Base-by-base conservation (phyloP, 139 green algal genomes). In the Chlorella sp. region DNA sequence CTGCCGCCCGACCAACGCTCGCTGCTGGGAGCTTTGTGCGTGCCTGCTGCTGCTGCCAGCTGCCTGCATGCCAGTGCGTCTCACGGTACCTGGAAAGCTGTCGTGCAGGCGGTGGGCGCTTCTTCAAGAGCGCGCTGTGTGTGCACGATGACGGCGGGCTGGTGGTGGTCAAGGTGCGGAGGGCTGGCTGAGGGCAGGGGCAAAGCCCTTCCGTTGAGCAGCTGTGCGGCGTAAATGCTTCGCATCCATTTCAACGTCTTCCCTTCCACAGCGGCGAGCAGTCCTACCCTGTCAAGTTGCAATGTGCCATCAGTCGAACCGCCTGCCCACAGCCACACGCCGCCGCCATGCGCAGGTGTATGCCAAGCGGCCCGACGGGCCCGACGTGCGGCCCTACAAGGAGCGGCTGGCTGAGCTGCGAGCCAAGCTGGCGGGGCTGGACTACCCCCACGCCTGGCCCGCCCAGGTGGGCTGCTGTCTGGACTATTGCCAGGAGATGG, bases 161-260 rank as follows among this genome's bases (percentile, higher is more conserved):
- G 7, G 95, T 98, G 43, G 94, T 99, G 22, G 95, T 98, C 62
- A 99, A 99, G 92, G 93, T 95, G 46, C 0, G 82, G 2, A 16
- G 20, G 5, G 8, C 40, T 56, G 17, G 16, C n/a, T n/a, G n/a
- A n/a, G n/a, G n/a, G n/a, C n/a, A n/a, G n/a, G n/a, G n/a, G n/a
- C n/a, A n/a, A n/a, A n/a, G n/a, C n/a, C n/a, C n/a, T n/a, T n/a
- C n/a, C n/a, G n/a, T n/a, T n/a, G n/a, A n/a, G n/a, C n/a, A n/a
- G n/a, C n/a, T n/a, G n/a, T n/a, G n/a, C n/a, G n/a, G n/a, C n/a
- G n/a, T n/a, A n/a, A n/a, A n/a, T n/a, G n/a, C n/a, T n/a, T n/a
- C n/a, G n/a, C n/a, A n/a, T n/a, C n/a, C n/a, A n/a, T n/a, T n/a
- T n/a, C n/a, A n/a, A n/a, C n/a, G n/a, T n/a, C n/a, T n/a, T n/a